These are phyloP conservation scores for Daldinia decipiens DNA, from an alignment of 495 filamentous ascomycete genomes.

Conservation along the genomic window DNA sequence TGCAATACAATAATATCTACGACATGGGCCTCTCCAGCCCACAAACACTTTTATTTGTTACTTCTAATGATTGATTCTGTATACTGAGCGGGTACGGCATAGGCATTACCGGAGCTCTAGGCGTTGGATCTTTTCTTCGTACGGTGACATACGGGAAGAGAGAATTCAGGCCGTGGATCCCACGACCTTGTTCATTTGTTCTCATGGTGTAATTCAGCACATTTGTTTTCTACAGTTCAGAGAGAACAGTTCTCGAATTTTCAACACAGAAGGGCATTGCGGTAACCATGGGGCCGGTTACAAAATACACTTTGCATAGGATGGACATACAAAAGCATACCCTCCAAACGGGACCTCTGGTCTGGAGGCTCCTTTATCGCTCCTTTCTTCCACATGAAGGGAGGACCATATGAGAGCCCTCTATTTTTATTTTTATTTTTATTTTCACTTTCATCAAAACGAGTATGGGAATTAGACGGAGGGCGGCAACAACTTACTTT, in stretches of 20 bases:
- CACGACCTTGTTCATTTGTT: conserved; percentile 24
- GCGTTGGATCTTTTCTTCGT: conserved; percentile 47
- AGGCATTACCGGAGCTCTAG: conserved; percentile 47
- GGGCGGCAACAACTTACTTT: conserved; percentile 35
- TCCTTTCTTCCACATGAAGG: neutral
- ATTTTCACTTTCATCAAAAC: conserved; percentile 2
- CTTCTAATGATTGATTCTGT: conserved; percentile 45
- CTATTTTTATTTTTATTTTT: conserved; percentile 19
- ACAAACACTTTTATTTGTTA: conserved; percentile 46
- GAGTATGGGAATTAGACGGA: conserved; percentile 41
- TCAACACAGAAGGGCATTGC: conserved; percentile 43
- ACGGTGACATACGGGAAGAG: conserved; percentile 15
- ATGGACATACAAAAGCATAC: conserved; percentile 46
- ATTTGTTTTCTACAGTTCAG: conserved; percentile 31
- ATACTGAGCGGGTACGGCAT: conserved; percentile 49
- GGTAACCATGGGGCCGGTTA: conserved; percentile 34
- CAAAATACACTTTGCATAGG: conserved; percentile 48
- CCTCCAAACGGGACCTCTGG: conserved; percentile 10
- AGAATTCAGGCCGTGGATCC: conserved; percentile 14
- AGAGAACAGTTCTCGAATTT: conserved; percentile 37
- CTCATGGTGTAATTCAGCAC: conserved; percentile 22
- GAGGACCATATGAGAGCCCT: conserved; percentile 1
- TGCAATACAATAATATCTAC: conserved; percentile 38
- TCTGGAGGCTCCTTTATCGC: conserved; percentile 8
- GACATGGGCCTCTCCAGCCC: conserved; percentile 43